Conservation (phyloP, 2,329 filamentous ascomycete species). For the Orbilia brochopaga region DNA sequence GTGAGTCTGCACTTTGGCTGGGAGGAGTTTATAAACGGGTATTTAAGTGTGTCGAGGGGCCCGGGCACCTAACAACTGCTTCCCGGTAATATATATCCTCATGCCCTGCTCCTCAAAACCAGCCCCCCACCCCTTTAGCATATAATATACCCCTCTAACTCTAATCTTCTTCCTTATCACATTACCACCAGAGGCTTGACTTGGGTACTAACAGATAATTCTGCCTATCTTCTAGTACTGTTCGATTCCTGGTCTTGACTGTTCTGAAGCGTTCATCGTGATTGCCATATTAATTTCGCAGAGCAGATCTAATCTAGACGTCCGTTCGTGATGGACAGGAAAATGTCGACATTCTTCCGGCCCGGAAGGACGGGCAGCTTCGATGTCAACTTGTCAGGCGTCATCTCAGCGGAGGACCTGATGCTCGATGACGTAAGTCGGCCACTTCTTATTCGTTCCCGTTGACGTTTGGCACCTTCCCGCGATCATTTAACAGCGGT, state of each 20-base stretch:
- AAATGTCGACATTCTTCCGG: conserved; percentile 44
- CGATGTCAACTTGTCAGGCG: conserved; percentile 32
- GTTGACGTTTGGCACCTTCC: conserved; percentile 18
- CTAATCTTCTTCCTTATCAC: not conserved
- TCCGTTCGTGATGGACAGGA: conserved; percentile 9
- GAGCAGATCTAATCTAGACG: not conserved
- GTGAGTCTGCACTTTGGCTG: conserved; percentile 4
- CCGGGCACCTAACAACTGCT: not conserved
- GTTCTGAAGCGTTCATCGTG: no score
- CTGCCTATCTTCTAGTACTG: no score
- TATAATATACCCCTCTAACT: not conserved
- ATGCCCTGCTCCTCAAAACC: not conserved
- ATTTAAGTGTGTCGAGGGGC: conserved; percentile 3
- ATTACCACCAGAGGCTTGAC: no score
- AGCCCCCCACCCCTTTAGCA: not conserved
- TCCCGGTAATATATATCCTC: not conserved
- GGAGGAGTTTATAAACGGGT: not conserved
- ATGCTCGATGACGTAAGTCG: conserved; percentile 49
- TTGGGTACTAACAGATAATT: no score
- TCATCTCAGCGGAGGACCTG: conserved; percentile 29
- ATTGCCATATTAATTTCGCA: not conserved
- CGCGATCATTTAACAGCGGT: conserved; percentile 1
- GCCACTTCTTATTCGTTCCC: not conserved
- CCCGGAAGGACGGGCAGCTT: conserved; percentile 10
- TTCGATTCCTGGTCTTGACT: no score